Percentiles rank a stretch among this genome's conserved stretches.
phyloP scores from a whole-genome alignment of 805 yeast species.

The Candida caryicola region DNA sequence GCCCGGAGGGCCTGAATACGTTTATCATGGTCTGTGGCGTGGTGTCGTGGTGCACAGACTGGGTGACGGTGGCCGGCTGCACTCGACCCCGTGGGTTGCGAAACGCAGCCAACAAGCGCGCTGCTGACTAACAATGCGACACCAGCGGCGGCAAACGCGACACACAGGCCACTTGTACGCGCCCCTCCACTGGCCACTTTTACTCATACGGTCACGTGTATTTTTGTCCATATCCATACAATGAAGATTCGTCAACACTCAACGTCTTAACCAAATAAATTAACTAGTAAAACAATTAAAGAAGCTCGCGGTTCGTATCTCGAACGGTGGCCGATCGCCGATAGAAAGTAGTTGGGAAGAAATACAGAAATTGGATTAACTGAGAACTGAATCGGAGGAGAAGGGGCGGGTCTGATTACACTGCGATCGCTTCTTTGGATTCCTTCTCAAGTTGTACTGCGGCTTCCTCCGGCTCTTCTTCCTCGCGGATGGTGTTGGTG shows the following conservation, averaged over 20 bases:
- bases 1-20: conserved; percentile 1
- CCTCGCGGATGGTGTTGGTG: conserved; percentile 39
- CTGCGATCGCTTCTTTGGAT: conserved; percentile 4
- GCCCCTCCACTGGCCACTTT: too few species aligned
- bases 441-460: conserved; percentile 6
- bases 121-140: too few species aligned
- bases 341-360: not conserved
- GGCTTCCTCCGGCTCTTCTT: conserved; percentile 34
- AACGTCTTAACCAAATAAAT: not conserved
- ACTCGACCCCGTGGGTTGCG: too few species aligned
- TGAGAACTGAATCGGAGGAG: not conserved
- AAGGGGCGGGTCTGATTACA: conserved; percentile 4
- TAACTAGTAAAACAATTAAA: not conserved
- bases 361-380: not conserved
- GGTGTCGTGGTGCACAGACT: too few species aligned
- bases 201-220: too few species aligned
- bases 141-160: too few species aligned
- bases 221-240: not conserved
- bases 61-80: too few species aligned
- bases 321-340: not conserved
- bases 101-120: too few species aligned
- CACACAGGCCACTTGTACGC: too few species aligned
- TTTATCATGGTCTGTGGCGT: too few species aligned
- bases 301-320: not conserved
- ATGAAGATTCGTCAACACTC: not conserved